Conservation (phyloP, 768 basidiomycete species). For the Russula foetens region DNA sequence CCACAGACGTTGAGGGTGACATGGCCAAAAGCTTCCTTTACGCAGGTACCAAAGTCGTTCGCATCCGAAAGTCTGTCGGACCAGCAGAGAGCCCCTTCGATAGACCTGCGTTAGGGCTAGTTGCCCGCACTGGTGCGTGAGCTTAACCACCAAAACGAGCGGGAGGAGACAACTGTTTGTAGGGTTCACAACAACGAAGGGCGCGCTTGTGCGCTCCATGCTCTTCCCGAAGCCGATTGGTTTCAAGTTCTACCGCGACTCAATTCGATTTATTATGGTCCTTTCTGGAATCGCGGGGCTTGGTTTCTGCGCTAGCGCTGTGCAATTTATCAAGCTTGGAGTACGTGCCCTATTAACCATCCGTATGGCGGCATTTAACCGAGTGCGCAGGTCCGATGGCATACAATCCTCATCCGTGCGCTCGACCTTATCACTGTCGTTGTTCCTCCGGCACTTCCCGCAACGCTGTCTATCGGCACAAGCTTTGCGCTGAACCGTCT, state of each 20-base stretch:
- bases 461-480: slow-evolving; percentile 94
- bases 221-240: slow-evolving; percentile 97
- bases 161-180: slow-evolving; percentile 4
- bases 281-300: slow-evolving; percentile 84
- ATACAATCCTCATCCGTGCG: slow-evolving; percentile 85
- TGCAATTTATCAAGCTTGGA: slow-evolving; percentile 86
- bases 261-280: slow-evolving; percentile 84
- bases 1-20: slow-evolving; percentile 50
- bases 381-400: slow-evolving; percentile 63
- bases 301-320: slow-evolving; percentile 86
- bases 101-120: slow-evolving; percentile 67
- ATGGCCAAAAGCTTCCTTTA: slow-evolving; percentile 81
- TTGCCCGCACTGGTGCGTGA: slow-evolving; percentile 71
- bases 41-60: slow-evolving; percentile 83
- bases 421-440: slow-evolving; percentile 95
- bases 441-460: slow-evolving; percentile 94
- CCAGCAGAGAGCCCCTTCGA: slow-evolving; percentile 40
- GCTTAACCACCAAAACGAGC: background rate
- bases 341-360: slow-evolving; percentile 37
- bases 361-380: slow-evolving; percentile 9
- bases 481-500: slow-evolving; percentile 89
- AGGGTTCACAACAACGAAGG: slow-evolving; percentile 97
- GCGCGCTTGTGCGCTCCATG: slow-evolving; percentile 93
- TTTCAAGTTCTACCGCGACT: slow-evolving; percentile 97
- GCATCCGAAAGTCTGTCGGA: slow-evolving; percentile 59